Percentiles rank a stretch among this genome's conserved stretches.
phyloP scores from a whole-genome alignment of 1,284 basidiomycete genomes.

The Amylostereum areolatum region DNA sequence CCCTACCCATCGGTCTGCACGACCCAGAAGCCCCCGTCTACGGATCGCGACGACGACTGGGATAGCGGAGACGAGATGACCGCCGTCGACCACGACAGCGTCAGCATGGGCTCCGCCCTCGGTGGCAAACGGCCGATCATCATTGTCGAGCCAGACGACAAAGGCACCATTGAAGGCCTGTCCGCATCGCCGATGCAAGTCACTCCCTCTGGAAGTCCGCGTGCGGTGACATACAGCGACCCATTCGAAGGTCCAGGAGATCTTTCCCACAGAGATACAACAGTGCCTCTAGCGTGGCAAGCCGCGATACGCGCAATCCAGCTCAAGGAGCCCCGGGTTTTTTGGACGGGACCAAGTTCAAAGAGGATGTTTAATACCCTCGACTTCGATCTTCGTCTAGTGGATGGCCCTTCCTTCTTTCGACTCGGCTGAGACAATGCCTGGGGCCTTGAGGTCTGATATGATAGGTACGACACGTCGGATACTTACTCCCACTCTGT shows the following conservation, averaged over 20 bases:
- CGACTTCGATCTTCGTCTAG: no score
- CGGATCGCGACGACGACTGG: conserved; percentile 13
- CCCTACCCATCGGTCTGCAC: conserved; percentile 15
- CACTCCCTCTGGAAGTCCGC: background rate
- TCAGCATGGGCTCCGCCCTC: background rate
- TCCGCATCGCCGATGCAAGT: background rate
- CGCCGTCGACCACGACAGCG: background rate
- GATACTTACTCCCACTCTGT: no score
- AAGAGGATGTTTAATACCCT: conserved; percentile 1
- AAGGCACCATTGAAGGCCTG: background rate
- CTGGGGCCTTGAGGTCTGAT: no score
- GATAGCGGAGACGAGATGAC: conserved; percentile 11
- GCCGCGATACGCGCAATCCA: no score
- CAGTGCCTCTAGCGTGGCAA: no score
- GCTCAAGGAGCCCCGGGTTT: no score
- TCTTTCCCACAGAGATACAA: no score
- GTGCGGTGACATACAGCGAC: background rate
- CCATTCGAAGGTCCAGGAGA: background rate
- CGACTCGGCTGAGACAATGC: no score
- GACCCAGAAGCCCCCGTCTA: background rate
- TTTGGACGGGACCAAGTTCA: conserved; percentile 12
- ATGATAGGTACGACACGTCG: no score
- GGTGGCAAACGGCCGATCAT: background rate
- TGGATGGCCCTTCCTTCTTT: no score
- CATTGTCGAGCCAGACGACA: no score